Evolutionary conservation across 345 rosid species (phyloP).

Genomic region (Arabis hirsuta): DNA sequence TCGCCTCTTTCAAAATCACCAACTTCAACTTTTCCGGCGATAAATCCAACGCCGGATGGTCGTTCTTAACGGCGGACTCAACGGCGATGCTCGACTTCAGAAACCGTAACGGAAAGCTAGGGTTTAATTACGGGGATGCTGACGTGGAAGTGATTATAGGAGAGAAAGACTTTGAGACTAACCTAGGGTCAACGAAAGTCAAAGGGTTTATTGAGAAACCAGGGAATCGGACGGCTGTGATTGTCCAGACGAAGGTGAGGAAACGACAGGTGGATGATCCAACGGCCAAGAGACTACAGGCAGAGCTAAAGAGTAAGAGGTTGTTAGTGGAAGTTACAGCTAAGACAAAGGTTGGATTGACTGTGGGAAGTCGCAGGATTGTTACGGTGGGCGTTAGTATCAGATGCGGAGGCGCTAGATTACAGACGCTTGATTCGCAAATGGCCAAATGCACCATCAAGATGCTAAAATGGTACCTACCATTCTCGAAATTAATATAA

Average conservation of each 20-base stretch:
- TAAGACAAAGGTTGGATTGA: slow-evolving; percentile 59
- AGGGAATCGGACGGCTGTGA: slow-evolving; percentile 59
- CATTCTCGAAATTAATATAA: too few relatives aligned
- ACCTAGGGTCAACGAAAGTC: slow-evolving; percentile 50
- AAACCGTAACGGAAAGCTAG: slow-evolving; percentile 68
- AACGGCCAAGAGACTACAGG: slow-evolving; percentile 45
- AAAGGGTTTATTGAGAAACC: slow-evolving; percentile 52
- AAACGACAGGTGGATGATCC: slow-evolving; percentile 53
- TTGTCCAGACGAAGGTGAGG: slow-evolving; percentile 51
- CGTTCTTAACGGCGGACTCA: slow-evolving; percentile 53
- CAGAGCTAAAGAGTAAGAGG: slow-evolving; percentile 45
- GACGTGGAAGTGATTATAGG: slow-evolving; percentile 49
- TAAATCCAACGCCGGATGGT: slow-evolving; percentile 54
- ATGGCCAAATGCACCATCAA: slow-evolving; percentile 71
- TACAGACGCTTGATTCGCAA: slow-evolving; percentile 52
- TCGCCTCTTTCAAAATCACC: slow-evolving; percentile 59
- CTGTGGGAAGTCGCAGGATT: slow-evolving; percentile 46
- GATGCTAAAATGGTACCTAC: slow-evolving; percentile 62
- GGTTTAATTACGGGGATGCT: slow-evolving; percentile 49
- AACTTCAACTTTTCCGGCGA: slow-evolving; percentile 51
- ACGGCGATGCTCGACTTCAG: slow-evolving; percentile 55
- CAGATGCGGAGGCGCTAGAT: slow-evolving; percentile 52
- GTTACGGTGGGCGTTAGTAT: slow-evolving; percentile 54
- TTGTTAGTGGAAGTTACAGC: slow-evolving; percentile 55
- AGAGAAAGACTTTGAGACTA: slow-evolving; percentile 43